Evolutionary conservation across 2,329 filamentous ascomycete species (phyloP).

Genomic region (Phyllachora maydis): DNA sequence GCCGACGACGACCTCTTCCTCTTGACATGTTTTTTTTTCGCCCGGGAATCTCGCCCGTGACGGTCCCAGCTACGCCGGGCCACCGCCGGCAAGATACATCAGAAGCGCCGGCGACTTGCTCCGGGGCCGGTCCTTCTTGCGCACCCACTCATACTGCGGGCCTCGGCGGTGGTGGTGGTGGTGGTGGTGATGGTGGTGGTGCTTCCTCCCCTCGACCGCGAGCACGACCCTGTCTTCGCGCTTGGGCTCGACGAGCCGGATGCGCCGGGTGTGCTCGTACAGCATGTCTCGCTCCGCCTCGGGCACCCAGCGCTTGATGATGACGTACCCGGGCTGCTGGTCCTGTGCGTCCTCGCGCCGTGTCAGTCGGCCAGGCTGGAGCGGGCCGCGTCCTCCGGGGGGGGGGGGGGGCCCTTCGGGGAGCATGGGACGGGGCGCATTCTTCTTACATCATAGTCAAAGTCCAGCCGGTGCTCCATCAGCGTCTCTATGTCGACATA

Average conservation of each 20-base stretch:
- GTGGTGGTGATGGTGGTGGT: conserved; percentile 17
- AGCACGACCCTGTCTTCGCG: conserved; percentile 21
- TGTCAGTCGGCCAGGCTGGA: no score
- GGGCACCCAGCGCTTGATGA: conserved; percentile 55
- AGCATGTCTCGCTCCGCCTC: conserved; percentile 51
- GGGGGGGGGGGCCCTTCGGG: neutral
- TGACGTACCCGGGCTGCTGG: conserved; percentile 47
- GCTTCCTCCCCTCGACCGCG: conserved; percentile 20
- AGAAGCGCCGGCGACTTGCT: conserved; percentile 35
- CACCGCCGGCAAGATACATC: conserved; percentile 34
- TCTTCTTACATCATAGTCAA: conserved; percentile 33
- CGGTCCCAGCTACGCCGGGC: conserved; percentile 18
- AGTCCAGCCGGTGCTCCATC: conserved; percentile 31
- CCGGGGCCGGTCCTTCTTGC: conserved; percentile 33
- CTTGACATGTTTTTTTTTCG: conserved; percentile 3
- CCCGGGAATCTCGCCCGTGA: no score
- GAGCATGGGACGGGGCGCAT: no score
- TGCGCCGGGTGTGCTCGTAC: conserved; percentile 46
- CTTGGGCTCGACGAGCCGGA: conserved; percentile 23
- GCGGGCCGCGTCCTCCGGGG: no score
- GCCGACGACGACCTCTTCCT: no score
- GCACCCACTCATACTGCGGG: conserved; percentile 31
- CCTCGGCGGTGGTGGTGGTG: conserved; percentile 16
- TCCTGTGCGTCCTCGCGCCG: no score
- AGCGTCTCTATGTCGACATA: conserved; percentile 43